phyloP scores from a whole-genome alignment of 805 yeast species.

The Wickerhamomyces xylosicus region DNA sequence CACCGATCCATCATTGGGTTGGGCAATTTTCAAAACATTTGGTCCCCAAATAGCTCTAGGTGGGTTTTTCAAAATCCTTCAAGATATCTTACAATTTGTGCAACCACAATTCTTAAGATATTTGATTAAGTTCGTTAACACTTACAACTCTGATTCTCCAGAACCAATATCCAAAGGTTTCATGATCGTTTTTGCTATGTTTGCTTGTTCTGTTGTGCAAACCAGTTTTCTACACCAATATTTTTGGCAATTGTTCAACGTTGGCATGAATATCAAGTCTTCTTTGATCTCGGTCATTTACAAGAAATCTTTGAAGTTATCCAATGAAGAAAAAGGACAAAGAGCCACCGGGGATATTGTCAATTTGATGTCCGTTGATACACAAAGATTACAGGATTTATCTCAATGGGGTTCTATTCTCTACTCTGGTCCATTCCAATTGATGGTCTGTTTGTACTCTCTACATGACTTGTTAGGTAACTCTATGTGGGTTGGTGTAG shows the following conservation, averaged over 20 bases:
- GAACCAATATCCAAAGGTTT: slow-evolving; percentile 64
- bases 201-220: slow-evolving; percentile 64
- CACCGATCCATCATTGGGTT: slow-evolving; percentile 37
- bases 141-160: slow-evolving; percentile 26
- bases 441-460: slow-evolving; percentile 62
- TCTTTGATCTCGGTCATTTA: slow-evolving; percentile 59
- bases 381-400: slow-evolving; percentile 78
- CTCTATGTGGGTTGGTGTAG: slow-evolving; percentile 95
- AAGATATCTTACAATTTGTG: slow-evolving; percentile 70
- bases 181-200: slow-evolving; percentile 69
- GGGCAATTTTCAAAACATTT: slow-evolving; percentile 58
- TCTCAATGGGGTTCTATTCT: slow-evolving; percentile 68
- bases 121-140: slow-evolving; percentile 50
- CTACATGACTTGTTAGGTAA: slow-evolving; percentile 67
- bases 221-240: slow-evolving; percentile 72
- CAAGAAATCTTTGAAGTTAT: slow-evolving; percentile 54
- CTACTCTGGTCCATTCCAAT: slow-evolving; percentile 94
- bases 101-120: slow-evolving; percentile 76
- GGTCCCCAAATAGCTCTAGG: slow-evolving; percentile 62
- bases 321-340: slow-evolving; percentile 60
- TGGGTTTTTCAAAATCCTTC: slow-evolving; percentile 62
- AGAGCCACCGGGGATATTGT: slow-evolving; percentile 89
- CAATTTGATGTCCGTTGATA: slow-evolving; percentile 89
- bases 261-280: slow-evolving; percentile 69
- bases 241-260: slow-evolving; percentile 61